Base-by-base conservation (phyloP, 2,329 filamentous ascomycete species). In the Cladophialophora carrionii region DNA sequence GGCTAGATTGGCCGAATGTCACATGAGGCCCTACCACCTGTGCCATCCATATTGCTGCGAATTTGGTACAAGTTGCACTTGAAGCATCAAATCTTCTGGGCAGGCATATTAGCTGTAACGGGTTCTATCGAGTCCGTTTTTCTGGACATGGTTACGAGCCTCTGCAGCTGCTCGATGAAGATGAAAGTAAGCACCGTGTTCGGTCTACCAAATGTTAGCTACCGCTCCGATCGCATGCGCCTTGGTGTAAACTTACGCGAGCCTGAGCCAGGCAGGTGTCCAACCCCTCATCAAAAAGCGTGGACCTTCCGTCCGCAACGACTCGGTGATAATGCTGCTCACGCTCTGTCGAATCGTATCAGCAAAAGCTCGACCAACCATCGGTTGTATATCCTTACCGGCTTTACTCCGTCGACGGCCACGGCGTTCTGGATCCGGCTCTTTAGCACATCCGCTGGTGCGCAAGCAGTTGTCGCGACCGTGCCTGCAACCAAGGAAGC, bases 1-100 rank as follows among this genome's bases (percentile, higher is more conserved):
- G 84, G 82, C 74, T 86, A 29, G 82, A 71, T 32, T 68, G 67
- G 67, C 68, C 68, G 12, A 69, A 67, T 57, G 62, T 68, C n/a
- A 83, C 65, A 82, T 76, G 68, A 72, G 70, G 17, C 17, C 17
- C n/a, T n/a, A 43, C 37, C 17, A 17, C 3, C 17, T 43, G 17
- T 43, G 37, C 37, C 37, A 5, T 5, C 5, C 6, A 43, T 43
- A 8, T 43, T n/a, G 17, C 6, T 43, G 37, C 37, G 17, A 43
- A 43, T 20, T 20, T 12, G n/a, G 6, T 22, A 51, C 48, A 26
- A 17, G 4, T 20, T 12, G 48, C 12, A 26, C 48, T n/a, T 10
- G 22, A 7, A 22, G 34, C 24, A 52, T 62, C 22, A 63, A 22
- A 62, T 46, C 57, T 63, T 63, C 49, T 64, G 59, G 34, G 37